Base-by-base conservation (phyloP, 1,284 basidiomycete genomes). In the Ganoderma multipileum region DNA sequence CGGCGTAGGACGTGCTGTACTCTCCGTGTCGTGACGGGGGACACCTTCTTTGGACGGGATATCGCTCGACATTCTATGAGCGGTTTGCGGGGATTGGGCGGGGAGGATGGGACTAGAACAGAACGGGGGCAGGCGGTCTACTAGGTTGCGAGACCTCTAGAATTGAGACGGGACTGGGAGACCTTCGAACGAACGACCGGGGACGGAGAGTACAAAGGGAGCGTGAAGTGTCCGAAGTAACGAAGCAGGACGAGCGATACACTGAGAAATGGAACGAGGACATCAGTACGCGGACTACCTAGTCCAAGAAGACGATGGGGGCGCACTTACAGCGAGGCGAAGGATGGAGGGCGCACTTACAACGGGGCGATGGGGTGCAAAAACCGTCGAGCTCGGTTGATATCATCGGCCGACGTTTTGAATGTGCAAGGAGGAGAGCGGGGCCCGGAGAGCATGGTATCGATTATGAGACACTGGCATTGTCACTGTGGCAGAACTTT, bases 31-130 rank as follows among this genome's bases (percentile, higher is more conserved):
- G 39, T 33, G 33, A 7, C 33, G 33, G 7, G 23, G 6, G 36
- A 11, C 14, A 50, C 12, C 23, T 8, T 67, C 65, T 33, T 55
- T 55, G 44, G 28, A 50, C 38, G 47, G 47, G 23, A 55, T 62
- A 28, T 66, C 61, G 52, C 54, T 58, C 26, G 66, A 50, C 47
- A 50, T 50, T 26, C 47, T 50, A 12, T 11, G 23, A 26, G 23
- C 23, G n/a, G 47, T 23, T 50, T n/a, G n/a, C 3, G 47, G 23
- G 3, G 23, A 26, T 12, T 26, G 23, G 14, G 23, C 12, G 47
- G 11, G 23, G 47, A 12, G 11, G 9, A 39, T 12, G 38, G 47
- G 11, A 12, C 5, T 9, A 14, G 23, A 26, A 23, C n/a, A 50
- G 4, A 26, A 50, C 47, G 1, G 26, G 23, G 11, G 14, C 23